Base-by-base conservation (phyloP, 2,329 filamentous ascomycete genomes). In the Ramichloridium luteum region DNA sequence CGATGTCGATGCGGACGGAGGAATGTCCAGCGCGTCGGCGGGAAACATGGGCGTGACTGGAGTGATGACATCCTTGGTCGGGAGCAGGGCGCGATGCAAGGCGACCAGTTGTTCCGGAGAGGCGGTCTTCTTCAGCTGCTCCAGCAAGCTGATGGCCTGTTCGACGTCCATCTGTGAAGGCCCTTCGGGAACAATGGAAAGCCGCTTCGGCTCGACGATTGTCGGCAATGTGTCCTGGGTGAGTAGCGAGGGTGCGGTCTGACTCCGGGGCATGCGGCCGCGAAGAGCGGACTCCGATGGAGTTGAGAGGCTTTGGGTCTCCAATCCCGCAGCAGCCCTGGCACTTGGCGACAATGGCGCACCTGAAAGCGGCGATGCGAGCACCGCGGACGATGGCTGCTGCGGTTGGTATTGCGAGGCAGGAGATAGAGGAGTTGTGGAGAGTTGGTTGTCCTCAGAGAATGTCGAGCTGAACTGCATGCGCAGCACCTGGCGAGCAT, bases 21-120 rank as follows among this genome's bases (percentile, higher is more conserved):
- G 10, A 6, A 27, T 20, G 18, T 10, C 33, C 17, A 25, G 20
- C n/a, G 20, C 20, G 20, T 23, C 20, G n/a, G 20, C 20, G n/a
- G 20, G 20, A n/a, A 23, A 23, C 20, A 23, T 23, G 20, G 20
- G 20, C n/a, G 20, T 23, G 20, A 23, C 20, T 8, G 20, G 20
- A 23, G 20, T 23, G 20, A 23, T 23, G 8, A 42, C 43, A 13
- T 50, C 44, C 33, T 47, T 53, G 16, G 47, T 49, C 1, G 55
- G 55, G 8, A 57, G 37, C 13, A 58, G 40, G 8, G 54, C 54
- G 35, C 50, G 44, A 38, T 58, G 55, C 16, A 57, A 39, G 16
- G 62, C 60, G 14, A 60, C 62, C 17, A 67, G 49, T 34, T 67
- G 61, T 32, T 65, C 62, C 2, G 62, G 62, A 4, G 60, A 58